Conservation (phyloP, 768 basidiomycete genomes). For the Phaeotremella fagi region DNA sequence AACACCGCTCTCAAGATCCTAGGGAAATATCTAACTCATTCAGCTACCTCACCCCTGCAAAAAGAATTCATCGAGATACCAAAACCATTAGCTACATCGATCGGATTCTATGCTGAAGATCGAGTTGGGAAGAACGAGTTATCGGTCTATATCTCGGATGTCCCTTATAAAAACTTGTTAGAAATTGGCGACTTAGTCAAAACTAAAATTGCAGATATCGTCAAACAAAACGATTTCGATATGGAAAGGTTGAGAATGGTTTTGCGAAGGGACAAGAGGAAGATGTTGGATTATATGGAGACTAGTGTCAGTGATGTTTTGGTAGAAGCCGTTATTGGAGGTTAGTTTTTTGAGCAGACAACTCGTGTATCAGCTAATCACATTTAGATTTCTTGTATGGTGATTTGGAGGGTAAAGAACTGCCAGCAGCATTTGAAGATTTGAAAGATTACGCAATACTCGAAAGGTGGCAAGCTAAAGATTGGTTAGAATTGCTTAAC, state of each 20-base stretch:
- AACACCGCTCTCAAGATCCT: slow-evolving; percentile 75
- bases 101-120: slow-evolving; percentile 74
- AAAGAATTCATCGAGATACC: slow-evolving; percentile 91
- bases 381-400: slow-evolving; percentile 75
- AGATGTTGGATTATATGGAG: slow-evolving; percentile 53
- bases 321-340: slow-evolving; percentile 39
- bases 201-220: slow-evolving; percentile 65
- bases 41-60: slow-evolving; percentile 50
- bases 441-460: slow-evolving; percentile 66
- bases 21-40: slow-evolving; percentile 78
- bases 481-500: slow-evolving; percentile 72
- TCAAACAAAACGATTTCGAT: slow-evolving; percentile 66
- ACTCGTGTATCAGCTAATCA: not conserved
- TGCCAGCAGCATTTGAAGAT: slow-evolving; percentile 69
- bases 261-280: slow-evolving; percentile 79
- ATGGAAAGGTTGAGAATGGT: slow-evolving; percentile 85
- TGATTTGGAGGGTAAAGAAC: slow-evolving; percentile 70
- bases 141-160: slow-evolving; percentile 72
- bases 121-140: slow-evolving; percentile 69
- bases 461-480: slow-evolving; percentile 63
- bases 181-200: slow-evolving; percentile 65
- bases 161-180: slow-evolving; percentile 75
- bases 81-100: slow-evolving; percentile 71
- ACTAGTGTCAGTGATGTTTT: slow-evolving; percentile 35
- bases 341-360: slow-evolving; percentile 15